Conservation (phyloP, 177 flowering plant genomes). For the Telopea speciosissima region DNA sequence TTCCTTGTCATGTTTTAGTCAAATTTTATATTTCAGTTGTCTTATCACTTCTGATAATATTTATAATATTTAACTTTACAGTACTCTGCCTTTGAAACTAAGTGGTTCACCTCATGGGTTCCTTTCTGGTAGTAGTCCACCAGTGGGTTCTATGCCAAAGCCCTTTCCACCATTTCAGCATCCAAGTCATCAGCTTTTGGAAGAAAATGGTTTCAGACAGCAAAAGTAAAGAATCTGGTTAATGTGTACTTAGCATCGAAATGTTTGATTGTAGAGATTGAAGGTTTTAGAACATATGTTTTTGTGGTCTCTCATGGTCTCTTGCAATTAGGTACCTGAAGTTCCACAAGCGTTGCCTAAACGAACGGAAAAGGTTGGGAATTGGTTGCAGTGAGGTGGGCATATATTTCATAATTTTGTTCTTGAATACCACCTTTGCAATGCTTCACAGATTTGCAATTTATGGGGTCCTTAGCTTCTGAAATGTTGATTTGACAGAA, state of each 20-base stretch:
- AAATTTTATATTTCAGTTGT: neutral
- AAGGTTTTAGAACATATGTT: neutral
- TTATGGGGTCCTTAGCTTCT: neutral
- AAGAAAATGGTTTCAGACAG: constrained; percentile 92
- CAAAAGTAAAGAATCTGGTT: constrained; percentile 55
- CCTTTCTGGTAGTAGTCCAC: constrained; percentile 70
- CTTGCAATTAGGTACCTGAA: constrained; percentile 65
- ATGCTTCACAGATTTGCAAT: too few species aligned
- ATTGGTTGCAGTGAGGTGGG: constrained; percentile 95
- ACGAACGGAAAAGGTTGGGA: constrained; percentile 79
- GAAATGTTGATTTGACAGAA: neutral
- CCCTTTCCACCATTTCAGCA: constrained; percentile 94
- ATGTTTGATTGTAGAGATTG: neutral
- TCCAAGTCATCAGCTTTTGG: constrained; percentile 92
- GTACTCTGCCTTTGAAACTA: constrained; percentile 60
- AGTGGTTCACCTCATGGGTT: constrained; percentile 72
- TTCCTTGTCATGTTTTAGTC: neutral
- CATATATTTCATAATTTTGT: constrained; percentile 5
- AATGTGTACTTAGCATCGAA: neutral
- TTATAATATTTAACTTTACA: constrained; percentile 20
- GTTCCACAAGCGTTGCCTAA: constrained; percentile 73
- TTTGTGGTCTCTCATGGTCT: constrained; percentile 9
- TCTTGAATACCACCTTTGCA: neutral
- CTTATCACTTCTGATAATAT: neutral
- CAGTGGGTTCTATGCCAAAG: constrained; percentile 90